A percentile compares a stretch with the other conserved stretches of the same genome.
Evolutionary conservation across 192 early-diverging fungal species (phyloP).

Genomic region (Umbelopsis sp.): DNA sequence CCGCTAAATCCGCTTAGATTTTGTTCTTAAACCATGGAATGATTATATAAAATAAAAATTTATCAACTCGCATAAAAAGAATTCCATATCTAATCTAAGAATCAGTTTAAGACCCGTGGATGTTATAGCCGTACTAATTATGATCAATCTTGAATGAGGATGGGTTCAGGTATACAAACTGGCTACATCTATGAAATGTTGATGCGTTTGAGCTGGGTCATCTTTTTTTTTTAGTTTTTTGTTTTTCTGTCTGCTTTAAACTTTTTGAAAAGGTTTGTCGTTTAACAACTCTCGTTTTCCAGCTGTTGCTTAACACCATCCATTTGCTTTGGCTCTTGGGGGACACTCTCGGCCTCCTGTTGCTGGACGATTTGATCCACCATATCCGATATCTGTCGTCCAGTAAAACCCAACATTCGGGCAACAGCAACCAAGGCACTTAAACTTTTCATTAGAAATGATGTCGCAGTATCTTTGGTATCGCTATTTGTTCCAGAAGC

Average conservation of each 20-base stretch:
- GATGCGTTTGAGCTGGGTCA: no score
- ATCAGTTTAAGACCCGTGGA: no score
- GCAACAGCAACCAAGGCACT: slow-evolving; percentile 32
- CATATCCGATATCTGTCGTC: slow-evolving; percentile 35
- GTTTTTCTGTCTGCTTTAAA: no score
- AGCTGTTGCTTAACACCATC: background rate
- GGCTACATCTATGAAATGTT: no score
- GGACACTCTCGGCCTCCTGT: background rate
- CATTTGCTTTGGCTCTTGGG: background rate
- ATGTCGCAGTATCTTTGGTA: slow-evolving; percentile 18
- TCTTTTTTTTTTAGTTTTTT: no score
- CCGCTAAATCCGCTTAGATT: slow-evolving; percentile 22
- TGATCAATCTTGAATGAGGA: no score
- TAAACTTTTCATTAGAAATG: slow-evolving; percentile 34
- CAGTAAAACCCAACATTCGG: slow-evolving; percentile 28
- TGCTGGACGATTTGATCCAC: slow-evolving; percentile 29
- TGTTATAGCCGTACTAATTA: no score
- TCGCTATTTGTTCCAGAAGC: slow-evolving; percentile 2
- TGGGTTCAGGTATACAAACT: no score
- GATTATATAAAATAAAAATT: slow-evolving; percentile 7
- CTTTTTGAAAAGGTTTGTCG: no score
- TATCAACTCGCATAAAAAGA: slow-evolving; percentile 1
- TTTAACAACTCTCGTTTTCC: no score
- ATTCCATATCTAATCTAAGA: no score
- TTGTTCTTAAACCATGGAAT: slow-evolving; percentile 23